These are phyloP conservation scores for Ophiostoma sp. DNA, from an alignment of 2,329 filamentous ascomycete genomes.

Conservation along the genomic window DNA sequence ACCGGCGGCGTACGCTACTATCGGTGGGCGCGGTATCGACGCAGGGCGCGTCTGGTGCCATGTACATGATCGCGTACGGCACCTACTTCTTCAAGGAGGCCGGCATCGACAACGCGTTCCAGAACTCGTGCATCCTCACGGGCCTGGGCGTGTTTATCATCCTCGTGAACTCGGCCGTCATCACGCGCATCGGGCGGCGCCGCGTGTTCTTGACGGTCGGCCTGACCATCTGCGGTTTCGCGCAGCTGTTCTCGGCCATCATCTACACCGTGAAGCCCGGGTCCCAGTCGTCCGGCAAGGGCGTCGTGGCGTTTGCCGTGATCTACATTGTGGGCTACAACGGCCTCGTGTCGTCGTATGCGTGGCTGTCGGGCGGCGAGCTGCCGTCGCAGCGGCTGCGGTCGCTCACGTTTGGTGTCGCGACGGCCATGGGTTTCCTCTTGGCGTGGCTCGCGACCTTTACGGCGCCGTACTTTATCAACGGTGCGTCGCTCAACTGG, in stretches of 20 bases:
- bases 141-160: conserved; percentile 52
- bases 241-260: conserved; percentile 50
- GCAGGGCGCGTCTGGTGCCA: conserved; percentile 50
- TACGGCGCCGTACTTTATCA: conserved; percentile 57
- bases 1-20: conserved; percentile 46
- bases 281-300: conserved; percentile 38
- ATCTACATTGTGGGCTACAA: conserved; percentile 52
- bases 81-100: conserved; percentile 59
- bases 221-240: conserved; percentile 46
- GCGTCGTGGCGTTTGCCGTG: conserved; percentile 48
- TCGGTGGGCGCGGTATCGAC: conserved; percentile 44
- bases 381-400: conserved; percentile 52
- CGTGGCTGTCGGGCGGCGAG: conserved; percentile 53
- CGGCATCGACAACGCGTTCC: conserved; percentile 49
- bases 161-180: conserved; percentile 47
- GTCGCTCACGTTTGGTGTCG: conserved; percentile 52
- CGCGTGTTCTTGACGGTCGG: conserved; percentile 49
- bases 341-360: conserved; percentile 47
- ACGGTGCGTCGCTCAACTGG: conserved; percentile 49
- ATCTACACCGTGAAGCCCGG: conserved; percentile 44
- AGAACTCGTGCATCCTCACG: conserved; percentile 51
- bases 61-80: conserved; percentile 52
- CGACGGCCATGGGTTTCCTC: conserved; percentile 49
- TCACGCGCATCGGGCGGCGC: conserved; percentile 49
- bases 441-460: conserved; percentile 54